phyloP scores from a whole-genome alignment of 192 early-diverging fungal species.

The Spizellomyces punctatus region DNA sequence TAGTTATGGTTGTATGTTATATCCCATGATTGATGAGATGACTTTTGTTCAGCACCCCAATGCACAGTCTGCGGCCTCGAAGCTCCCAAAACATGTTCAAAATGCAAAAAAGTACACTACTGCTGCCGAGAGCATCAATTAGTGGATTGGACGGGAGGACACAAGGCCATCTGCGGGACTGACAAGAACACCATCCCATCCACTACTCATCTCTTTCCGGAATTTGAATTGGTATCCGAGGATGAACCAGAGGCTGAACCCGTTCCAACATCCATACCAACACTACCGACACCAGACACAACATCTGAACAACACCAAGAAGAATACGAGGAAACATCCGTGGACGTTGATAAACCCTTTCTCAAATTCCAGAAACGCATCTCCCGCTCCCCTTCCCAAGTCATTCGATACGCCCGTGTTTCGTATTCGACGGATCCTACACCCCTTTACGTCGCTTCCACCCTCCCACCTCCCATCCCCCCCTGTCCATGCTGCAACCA shows the following conservation, averaged over 20 bases:
- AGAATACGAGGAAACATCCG: conserved; percentile 64
- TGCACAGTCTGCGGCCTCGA: conserved; percentile 43
- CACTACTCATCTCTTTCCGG: conserved; percentile 35
- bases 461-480: conserved; percentile 65
- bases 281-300: not conserved
- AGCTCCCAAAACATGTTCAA: conserved; percentile 70
- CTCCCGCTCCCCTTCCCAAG: conserved; percentile 77
- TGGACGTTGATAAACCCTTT: conserved; percentile 88
- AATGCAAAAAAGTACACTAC: conserved; percentile 74
- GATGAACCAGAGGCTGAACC: conserved; percentile 50
- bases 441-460: conserved; percentile 82
- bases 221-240: conserved; percentile 55
- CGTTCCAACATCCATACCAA: not conserved
- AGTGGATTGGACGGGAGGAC: conserved; percentile 80
- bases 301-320: conserved; percentile 9
- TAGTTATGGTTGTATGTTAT: too few relatives aligned
- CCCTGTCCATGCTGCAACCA: conserved; percentile 74
- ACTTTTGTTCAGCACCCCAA: conserved; percentile 2
- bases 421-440: conserved; percentile 57
- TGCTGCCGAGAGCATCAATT: conserved; percentile 86
- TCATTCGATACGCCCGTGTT: conserved; percentile 75
- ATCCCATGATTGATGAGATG: not conserved
- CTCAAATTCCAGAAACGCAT: conserved; percentile 87
- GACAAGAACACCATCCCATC: not conserved
- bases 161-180: conserved; percentile 61